Evolutionary conservation across 352 stramenopile species (phyloP).

Genomic region (Phytophthora ohioensis): DNA sequence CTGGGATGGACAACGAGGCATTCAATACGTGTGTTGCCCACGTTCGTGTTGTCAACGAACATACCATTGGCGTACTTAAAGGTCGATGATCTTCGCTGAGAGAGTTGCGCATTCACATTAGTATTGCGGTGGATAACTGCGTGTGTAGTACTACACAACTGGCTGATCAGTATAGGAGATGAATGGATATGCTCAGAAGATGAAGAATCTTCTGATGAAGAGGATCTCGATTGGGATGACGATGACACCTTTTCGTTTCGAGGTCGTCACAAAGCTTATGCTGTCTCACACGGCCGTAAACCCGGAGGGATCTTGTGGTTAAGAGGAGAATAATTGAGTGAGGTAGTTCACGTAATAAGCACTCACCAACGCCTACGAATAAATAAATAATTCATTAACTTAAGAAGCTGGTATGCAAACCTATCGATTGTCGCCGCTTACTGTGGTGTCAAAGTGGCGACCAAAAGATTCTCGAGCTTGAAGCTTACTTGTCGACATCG

Average conservation of each 20-base stretch:
- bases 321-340: neutral
- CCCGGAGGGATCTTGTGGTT: neutral
- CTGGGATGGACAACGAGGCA: conserved; percentile 3
- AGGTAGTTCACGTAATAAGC: neutral
- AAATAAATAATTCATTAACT: neutral
- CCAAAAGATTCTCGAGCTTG: neutral
- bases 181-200: neutral
- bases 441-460: neutral
- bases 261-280: neutral
- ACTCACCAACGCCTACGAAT: neutral
- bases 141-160: neutral
- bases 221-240: neutral
- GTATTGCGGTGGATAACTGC: neutral
- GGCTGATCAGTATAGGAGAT: neutral
- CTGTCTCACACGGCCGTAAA: neutral
- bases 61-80: conserved; percentile 11
- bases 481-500: neutral
- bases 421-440: neutral
- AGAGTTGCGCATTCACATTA: conserved; percentile 5
- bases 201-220: neutral
- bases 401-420: neutral
- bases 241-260: neutral
- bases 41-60: conserved; percentile 4
- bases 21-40: conserved; percentile 6
- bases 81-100: neutral